Base-by-base conservation (phyloP, 768 basidiomycete genomes). In the Cubamyces lactineus region DNA sequence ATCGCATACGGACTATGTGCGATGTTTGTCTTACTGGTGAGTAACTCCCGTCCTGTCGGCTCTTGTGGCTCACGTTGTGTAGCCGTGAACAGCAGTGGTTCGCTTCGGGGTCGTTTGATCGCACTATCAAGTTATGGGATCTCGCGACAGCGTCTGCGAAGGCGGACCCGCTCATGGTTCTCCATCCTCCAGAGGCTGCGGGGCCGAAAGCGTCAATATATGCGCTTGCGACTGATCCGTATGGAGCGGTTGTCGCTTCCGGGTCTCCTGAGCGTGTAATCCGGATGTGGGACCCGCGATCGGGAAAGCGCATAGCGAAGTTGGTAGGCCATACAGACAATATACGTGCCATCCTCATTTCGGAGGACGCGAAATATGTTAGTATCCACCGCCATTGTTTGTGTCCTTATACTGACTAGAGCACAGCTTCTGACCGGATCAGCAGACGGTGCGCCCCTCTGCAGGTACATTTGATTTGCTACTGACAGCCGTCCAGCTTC, bases 281-380 rank as follows among this genome's bases (percentile, higher is more conserved):
- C 24, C 80, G 95, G 21, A 77, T 97, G 63, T 99, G 95, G 95
- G 97, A 99, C 71, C 94, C 96, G 3, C 82, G 97, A 16, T 83
- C 86, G 0, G 92, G 92, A 9, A 92, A 88, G 69, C 81, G 91
- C 46, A 87, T 76, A 72, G 86, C 88, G 12, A 94, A 97, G 70
- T 82, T 98, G 0, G 93, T 98, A 7, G 96, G 96, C 0, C 96
- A 99, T 72, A 96, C 96, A 0, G 97, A 99, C 74, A 98, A 98
- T 68, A 95, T 99, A 62, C 84, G 96, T 9, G 86, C 93, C 4
- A 89, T 98, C 46, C 74, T 96, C 21, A 81, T 98, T 1, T 92
- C 92, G 5, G 94, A 95, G 28, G 96, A 98, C 73, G 87, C 92
- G 23, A 84, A 85, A 85, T 94, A 94, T 74, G 93, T 96, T 71